Percentiles rank a stretch among this genome's conserved stretches.
Conservation (phyloP, 331 rosid genomes). For the Erythrophleum ivorense region DNA sequence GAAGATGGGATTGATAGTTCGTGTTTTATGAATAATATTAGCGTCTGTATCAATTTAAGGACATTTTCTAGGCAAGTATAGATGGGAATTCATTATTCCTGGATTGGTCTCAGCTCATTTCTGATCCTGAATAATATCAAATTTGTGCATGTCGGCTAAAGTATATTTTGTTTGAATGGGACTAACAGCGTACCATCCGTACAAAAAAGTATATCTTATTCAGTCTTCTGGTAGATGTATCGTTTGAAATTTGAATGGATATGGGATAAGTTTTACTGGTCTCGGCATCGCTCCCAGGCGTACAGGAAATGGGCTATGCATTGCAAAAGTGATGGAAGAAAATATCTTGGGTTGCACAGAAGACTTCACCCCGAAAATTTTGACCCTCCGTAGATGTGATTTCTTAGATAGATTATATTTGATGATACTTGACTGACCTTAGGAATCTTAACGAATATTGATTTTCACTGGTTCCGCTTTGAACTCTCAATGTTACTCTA, state of each 20-base stretch:
- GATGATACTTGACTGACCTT: background rate
- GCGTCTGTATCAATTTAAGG: slow-evolving; percentile 32
- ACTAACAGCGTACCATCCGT: slow-evolving; percentile 55
- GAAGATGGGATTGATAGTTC: slow-evolving; percentile 7
- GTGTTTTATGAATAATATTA: background rate
- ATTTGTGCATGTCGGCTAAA: slow-evolving; percentile 30
- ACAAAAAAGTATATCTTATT: slow-evolving; percentile 38
- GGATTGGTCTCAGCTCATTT: slow-evolving; percentile 44
- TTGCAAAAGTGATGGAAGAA: slow-evolving; percentile 49
- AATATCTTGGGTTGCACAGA: slow-evolving; percentile 2
- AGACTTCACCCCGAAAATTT: background rate
- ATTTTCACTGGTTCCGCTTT: background rate
- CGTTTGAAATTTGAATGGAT: slow-evolving; percentile 36
- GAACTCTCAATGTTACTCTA: background rate
- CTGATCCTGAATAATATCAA: slow-evolving; percentile 37
- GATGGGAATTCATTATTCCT: slow-evolving; percentile 29
- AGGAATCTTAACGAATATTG: background rate
- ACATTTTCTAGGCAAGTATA: slow-evolving; percentile 11
- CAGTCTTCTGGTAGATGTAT: background rate
- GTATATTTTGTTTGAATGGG: slow-evolving; percentile 23
- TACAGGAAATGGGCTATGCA: slow-evolving; percentile 60
- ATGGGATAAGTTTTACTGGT: slow-evolving; percentile 44
- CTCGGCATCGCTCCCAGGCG: slow-evolving; percentile 37
- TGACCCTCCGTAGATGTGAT: slow-evolving; percentile 37
- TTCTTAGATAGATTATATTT: background rate